These are phyloP conservation scores for Urtica urens DNA, from an alignment of 306 rosid species.

Conservation along the genomic window DNA sequence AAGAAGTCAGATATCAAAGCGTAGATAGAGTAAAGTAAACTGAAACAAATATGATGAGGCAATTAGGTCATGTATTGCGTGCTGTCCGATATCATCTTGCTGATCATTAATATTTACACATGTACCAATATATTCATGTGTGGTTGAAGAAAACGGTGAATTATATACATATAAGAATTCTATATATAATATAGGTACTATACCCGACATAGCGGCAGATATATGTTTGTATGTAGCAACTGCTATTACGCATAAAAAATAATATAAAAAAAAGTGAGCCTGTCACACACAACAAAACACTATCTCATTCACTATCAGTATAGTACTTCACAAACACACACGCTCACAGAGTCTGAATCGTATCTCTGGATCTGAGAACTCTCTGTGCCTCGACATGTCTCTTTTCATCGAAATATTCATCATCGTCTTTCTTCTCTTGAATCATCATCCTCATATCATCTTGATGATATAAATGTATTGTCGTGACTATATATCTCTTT, in stretches of 20 bases:
- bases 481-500: not conserved
- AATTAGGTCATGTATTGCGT: too few relatives aligned
- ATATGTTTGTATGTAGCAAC: slow-evolving; percentile 17
- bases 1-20: too few relatives aligned
- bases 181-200: too few relatives aligned
- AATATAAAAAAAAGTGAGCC: slow-evolving; percentile 32
- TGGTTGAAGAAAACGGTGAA: too few relatives aligned
- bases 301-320: slow-evolving; percentile 4
- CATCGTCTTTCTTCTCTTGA: slow-evolving; percentile 4
- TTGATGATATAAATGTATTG: too few relatives aligned
- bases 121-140: too few relatives aligned
- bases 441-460: too few relatives aligned
- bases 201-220: slow-evolving; percentile 8
- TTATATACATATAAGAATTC: too few relatives aligned
- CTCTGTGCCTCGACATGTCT: slow-evolving; percentile 16
- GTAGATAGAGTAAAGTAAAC: too few relatives aligned
- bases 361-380: slow-evolving; percentile 26
- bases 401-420: slow-evolving; percentile 43
- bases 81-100: too few relatives aligned
- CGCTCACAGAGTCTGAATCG: slow-evolving; percentile 19
- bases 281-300: slow-evolving; percentile 9
- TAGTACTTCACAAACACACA: slow-evolving; percentile 16
- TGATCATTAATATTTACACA: too few relatives aligned
- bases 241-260: slow-evolving; percentile 26
- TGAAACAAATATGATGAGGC: too few relatives aligned